These are phyloP conservation scores for Litsea cubeba DNA, from an alignment of 164 flowering plant species.

Conservation along the genomic window DNA sequence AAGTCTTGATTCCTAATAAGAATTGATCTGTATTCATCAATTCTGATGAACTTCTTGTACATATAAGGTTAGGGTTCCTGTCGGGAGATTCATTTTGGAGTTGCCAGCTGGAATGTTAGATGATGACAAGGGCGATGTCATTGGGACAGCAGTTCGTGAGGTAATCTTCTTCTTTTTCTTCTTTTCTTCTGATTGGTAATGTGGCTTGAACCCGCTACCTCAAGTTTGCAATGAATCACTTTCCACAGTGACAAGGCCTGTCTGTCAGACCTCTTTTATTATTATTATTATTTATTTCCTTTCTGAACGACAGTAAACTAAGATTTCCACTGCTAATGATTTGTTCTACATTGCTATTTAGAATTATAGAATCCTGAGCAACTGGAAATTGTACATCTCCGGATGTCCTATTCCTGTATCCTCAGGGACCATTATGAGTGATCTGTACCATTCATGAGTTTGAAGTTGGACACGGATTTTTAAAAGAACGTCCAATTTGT, in stretches of 20 bases:
- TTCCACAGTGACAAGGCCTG: background rate
- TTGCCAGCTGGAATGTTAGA: constrained; percentile 99
- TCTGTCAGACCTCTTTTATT: background rate
- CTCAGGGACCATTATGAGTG: background rate
- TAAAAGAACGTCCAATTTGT: background rate
- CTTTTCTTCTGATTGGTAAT: too few species aligned
- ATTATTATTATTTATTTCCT: background rate
- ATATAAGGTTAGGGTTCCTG: constrained; percentile 83
- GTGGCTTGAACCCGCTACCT: too few species aligned
- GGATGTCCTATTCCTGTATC: background rate
- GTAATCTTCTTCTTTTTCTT: constrained; percentile 24
- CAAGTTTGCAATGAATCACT: too few species aligned
- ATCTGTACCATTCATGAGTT: background rate
- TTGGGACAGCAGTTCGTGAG: constrained; percentile 96
- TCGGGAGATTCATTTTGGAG: constrained; percentile 75
- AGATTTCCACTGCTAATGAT: background rate
- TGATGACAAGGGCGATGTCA: constrained; percentile 79
- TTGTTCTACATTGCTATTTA: too few species aligned
- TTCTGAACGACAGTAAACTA: background rate
- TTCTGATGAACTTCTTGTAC: background rate
- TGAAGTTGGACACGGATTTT: background rate
- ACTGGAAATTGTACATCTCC: background rate
- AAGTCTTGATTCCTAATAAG: background rate
- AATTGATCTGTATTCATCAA: background rate
- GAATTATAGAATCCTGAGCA: background rate